Evolutionary conservation across 805 yeast species (phyloP).

Genomic region (Priceomyces carsonii): DNA sequence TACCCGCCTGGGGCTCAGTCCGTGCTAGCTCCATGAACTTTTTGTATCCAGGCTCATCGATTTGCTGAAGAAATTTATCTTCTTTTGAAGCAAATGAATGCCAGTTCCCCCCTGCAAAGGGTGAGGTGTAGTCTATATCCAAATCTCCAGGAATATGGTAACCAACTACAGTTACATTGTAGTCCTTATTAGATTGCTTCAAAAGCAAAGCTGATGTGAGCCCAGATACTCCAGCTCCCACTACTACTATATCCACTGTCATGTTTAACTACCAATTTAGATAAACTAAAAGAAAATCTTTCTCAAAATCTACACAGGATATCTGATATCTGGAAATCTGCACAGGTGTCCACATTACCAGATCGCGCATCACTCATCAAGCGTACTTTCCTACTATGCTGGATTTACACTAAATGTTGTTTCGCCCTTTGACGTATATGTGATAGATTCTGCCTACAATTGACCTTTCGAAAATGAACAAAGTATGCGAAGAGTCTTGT

Average conservation of each 20-base stretch:
- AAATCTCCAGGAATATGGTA: slow-evolving; percentile 56
- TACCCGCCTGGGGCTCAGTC: slow-evolving; percentile 52
- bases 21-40: slow-evolving; percentile 47
- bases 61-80: slow-evolving; percentile 37
- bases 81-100: slow-evolving; percentile 51
- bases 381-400: no score
- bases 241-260: slow-evolving; percentile 15
- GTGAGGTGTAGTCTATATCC: slow-evolving; percentile 55
- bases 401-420: no score
- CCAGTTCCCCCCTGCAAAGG: slow-evolving; percentile 78
- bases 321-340: no score
- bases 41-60: slow-evolving; percentile 51
- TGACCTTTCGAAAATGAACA: no score
- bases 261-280: no score
- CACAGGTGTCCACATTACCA: no score
- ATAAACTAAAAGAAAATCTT: no score
- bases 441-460: no score
- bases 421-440: no score
- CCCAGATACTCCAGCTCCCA: slow-evolving; percentile 41
- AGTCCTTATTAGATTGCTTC: slow-evolving; percentile 18
- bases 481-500: no score
- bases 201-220: slow-evolving; percentile 36
- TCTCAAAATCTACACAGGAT: no score
- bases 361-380: no score
- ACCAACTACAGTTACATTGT: slow-evolving; percentile 32